Percentiles rank a stretch among this genome's conserved stretches.
Conservation (phyloP, 768 basidiomycete genomes). For the Agaricus bisporus region DNA sequence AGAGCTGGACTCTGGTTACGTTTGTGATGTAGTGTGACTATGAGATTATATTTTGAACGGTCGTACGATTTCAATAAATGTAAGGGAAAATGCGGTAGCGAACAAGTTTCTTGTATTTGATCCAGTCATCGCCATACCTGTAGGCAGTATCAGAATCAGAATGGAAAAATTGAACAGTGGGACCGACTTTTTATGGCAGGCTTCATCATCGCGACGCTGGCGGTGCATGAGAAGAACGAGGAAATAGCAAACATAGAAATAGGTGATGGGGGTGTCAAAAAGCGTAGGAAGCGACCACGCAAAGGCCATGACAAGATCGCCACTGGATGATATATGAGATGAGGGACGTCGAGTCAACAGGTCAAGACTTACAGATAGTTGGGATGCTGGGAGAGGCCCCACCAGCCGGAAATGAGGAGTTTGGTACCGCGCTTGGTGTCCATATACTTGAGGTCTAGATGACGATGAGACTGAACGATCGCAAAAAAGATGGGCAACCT, state of each 20-base stretch:
- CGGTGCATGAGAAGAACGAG: constrained; percentile 84
- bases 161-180: background rate
- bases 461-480: too few species aligned
- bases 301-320: constrained; percentile 83
- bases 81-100: constrained; percentile 84
- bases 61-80: constrained; percentile 43
- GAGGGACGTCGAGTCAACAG: background rate
- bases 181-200: constrained; percentile 80
- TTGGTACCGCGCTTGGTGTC: constrained; percentile 83
- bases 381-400: constrained; percentile 91
- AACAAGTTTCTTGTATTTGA: constrained; percentile 81
- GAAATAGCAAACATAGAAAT: constrained; percentile 93
- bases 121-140: constrained; percentile 94
- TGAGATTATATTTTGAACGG: too few species aligned
- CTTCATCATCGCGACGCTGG: constrained; percentile 87
- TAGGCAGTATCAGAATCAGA: background rate
- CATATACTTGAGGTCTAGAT: constrained; percentile 69
- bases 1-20: too few species aligned
- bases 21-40: too few species aligned
- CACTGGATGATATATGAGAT: constrained; percentile 34
- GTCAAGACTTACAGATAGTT: constrained; percentile 65
- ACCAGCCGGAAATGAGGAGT: constrained; percentile 94
- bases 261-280: constrained; percentile 88
- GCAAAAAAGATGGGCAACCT: constrained; percentile 23
- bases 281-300: constrained; percentile 94